Base-by-base conservation (phyloP, 768 basidiomycete species). In the Macrolepiota albuminosa region DNA sequence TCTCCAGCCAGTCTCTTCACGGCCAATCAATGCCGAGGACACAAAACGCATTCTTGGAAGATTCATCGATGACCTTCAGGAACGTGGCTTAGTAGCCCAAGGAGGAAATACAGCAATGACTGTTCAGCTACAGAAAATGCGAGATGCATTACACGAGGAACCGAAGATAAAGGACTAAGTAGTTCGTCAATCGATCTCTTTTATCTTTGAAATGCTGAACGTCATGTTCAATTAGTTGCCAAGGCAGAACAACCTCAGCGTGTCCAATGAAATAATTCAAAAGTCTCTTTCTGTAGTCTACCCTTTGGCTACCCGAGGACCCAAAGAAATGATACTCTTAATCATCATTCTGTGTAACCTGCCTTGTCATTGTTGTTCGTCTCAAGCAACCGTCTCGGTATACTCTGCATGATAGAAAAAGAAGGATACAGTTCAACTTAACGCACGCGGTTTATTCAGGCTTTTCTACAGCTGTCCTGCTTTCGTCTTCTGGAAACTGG, bases 121-220 rank as follows among this genome's bases (percentile, higher is more conserved):
- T 0, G 83, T 84, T 5, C 85, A 86, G 65, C 73, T 86, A 24
- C 78, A 82, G 66, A 86, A 86, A 67, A 70, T 86, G 53, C 74
- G 74, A 48, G 74, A 75, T 54, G 83, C 84, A 4, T 67, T 86
- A 60, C 76, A 77, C 54, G 81, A 84, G 61, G 79, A 85, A 63
- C 71, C 78, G 33, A 74, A 76, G 58, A 58, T 60, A 52, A 73
- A 69, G 61, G 67, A 68, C 3, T 56, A 48, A 49, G 4, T 21
- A 39, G 45, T 34, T 16, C 36, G 56, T 29, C 14, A 36, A n/a
- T 14, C 39, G 2, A 31, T 57, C 26, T 48, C 16, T 37, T 29
- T 16, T 13, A 9, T 54, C 8, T 18, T 43, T 42, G 40, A n/a
- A 42, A 6, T 54, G 29, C 31, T 42, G 11, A 43, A 54, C 10